These are phyloP conservation scores for Talaromyces thailandensis DNA, from an alignment of 495 filamentous ascomycete species.

Conservation along the genomic window DNA sequence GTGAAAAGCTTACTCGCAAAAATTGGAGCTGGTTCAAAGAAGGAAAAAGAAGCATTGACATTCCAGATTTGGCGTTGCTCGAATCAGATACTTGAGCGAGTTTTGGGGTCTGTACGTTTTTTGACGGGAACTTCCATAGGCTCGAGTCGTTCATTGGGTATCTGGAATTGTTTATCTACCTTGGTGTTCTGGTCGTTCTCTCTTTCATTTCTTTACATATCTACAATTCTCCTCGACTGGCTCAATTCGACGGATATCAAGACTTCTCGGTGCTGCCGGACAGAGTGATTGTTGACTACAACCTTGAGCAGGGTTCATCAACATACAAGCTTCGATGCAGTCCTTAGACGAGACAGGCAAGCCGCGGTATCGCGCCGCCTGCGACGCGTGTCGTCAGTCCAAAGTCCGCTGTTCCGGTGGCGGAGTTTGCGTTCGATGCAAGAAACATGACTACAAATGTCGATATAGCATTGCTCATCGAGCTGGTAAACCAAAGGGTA, in stretches of 20 bases:
- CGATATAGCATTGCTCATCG: conserved; percentile 37
- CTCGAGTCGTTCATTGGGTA: background rate
- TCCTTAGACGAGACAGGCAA: background rate
- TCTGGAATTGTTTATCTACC: background rate
- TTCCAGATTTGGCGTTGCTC: background rate
- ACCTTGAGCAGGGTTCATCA: background rate
- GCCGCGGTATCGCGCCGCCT: conserved; percentile 28
- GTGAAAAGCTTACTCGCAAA: conserved; percentile 2
- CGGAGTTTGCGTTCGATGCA: conserved; percentile 32
- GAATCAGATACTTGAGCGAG: background rate
- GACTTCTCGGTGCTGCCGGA: background rate
- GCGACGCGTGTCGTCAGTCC: conserved; percentile 39
- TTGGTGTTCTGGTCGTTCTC: background rate
- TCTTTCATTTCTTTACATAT: background rate
- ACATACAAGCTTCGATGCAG: background rate
- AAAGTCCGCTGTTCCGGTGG: conserved; percentile 40
- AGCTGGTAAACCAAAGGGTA: conserved; percentile 39
- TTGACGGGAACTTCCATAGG: background rate
- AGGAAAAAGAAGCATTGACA: background rate
- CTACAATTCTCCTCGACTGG: background rate
- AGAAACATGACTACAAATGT: conserved; percentile 35
- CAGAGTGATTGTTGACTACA: background rate
- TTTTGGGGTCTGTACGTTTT: background rate
- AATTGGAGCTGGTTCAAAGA: background rate
- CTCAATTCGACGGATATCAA: background rate